Evolutionary conservation across 495 filamentous ascomycete genomes (phyloP).

Genomic region (Podospora pseudopauciseta): DNA sequence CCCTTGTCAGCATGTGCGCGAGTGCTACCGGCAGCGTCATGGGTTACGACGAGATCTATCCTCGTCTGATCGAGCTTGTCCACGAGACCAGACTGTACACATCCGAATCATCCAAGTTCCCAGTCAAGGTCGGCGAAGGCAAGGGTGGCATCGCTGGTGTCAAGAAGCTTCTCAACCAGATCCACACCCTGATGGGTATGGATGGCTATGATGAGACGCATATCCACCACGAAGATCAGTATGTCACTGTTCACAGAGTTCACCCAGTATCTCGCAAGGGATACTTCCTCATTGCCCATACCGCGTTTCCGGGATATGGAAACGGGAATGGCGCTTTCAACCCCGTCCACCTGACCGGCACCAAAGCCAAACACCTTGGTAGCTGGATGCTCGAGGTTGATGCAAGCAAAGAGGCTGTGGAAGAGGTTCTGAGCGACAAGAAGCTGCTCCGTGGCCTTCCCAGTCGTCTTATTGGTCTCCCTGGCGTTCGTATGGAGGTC

Average conservation of each 20-base stretch:
- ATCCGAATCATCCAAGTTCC: slow-evolving; percentile 60
- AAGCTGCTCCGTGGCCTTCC: slow-evolving; percentile 74
- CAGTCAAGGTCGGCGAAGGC: slow-evolving; percentile 57
- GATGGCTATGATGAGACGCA: slow-evolving; percentile 93
- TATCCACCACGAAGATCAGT: slow-evolving; percentile 93
- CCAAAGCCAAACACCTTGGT: slow-evolving; percentile 73
- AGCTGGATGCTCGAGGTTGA: slow-evolving; percentile 88
- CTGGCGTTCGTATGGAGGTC: slow-evolving; percentile 64
- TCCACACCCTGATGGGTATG: slow-evolving; percentile 90
- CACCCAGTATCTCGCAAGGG: slow-evolving; percentile 87
- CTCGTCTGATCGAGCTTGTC: slow-evolving; percentile 84
- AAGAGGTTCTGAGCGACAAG: slow-evolving; percentile 62
- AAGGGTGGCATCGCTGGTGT: slow-evolving; percentile 81
- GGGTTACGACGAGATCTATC: slow-evolving; percentile 99
- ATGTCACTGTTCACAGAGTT: slow-evolving; percentile 92
- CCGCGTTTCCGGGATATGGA: slow-evolving; percentile 84
- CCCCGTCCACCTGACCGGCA: slow-evolving; percentile 71
- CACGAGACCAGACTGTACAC: slow-evolving; percentile 78
- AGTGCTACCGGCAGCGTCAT: slow-evolving; percentile 92
- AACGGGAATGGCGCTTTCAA: slow-evolving; percentile 71
- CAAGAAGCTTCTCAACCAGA: slow-evolving; percentile 85
- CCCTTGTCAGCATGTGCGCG: slow-evolving; percentile 91
- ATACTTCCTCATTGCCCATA: slow-evolving; percentile 92
- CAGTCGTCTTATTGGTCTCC: slow-evolving; percentile 68
- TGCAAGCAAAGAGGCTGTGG: slow-evolving; percentile 58